Evolutionary conservation across 768 basidiomycete species (phyloP), one percentile per base, ranked within the genome.

Genomic region (Naganishia antarctica): DNA sequence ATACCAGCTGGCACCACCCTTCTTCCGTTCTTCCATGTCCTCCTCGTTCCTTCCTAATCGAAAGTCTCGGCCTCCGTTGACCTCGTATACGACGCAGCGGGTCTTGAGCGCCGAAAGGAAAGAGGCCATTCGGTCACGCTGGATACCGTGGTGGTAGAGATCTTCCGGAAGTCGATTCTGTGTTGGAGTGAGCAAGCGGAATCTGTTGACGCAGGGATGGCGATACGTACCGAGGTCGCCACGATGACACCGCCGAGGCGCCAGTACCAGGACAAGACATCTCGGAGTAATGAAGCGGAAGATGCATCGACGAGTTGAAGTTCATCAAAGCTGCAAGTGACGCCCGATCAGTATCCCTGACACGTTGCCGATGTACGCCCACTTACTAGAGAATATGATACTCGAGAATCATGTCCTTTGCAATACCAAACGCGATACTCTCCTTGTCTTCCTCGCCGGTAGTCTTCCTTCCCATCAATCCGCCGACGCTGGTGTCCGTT

Each of bases 181-280:
- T 25, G 76, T 3, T 2, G 28, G 41, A 8, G 37, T 67, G 15
- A 67, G 63, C n/a, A n/a, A n/a, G n/a, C n/a, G n/a, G 18, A 41
- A 2, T 13, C 11, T 31, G 3, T 40, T 2, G 26, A 5, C 25
- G 16, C 21, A 43, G 29, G 21, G 41, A 15, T 25, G 26, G 15
- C 1, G 16, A 40, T 21, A 64, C 72, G 51, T 31, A 73, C 76
- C 49, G 75, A 78, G 26, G 77, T 79, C 5, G 76, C 76, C 11
- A 79, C 70, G 9, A 86, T 78, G 7, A 85, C 82, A 1, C 84
- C 84, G 18, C 84, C 84, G 73, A 86, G 79, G 5, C 84, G 79
- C 84, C 84, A 85, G 70, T 82, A 85, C 83, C 83, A 85, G 13
- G 82, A 81, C 16, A 85, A 72, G 5, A 85, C 83, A 64, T 78